Evolutionary conservation across 2,329 filamentous ascomycete species (phyloP), one percentile per base, ranked within the genome.

Genomic region (Hirsutella thompsonii): DNA sequence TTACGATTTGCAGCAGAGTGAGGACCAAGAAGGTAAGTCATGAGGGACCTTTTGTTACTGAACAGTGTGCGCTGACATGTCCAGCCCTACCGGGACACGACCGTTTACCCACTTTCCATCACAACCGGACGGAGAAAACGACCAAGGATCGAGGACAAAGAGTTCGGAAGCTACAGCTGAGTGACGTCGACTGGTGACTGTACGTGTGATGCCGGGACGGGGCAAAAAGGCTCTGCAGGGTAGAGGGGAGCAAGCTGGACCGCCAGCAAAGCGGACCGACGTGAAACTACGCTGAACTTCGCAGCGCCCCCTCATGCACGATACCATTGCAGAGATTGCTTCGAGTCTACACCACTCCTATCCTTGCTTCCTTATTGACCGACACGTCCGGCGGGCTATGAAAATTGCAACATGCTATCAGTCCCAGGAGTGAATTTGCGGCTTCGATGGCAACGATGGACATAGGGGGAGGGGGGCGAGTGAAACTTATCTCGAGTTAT

Each of bases 141-240:
- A 65, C 62, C 54, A 73, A 72, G 50, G 82, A 81, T 50, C 80
- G 83, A 42, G 76, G 82, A 44, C 88, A 94, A 60, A 82, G 89
- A 48, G 80, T 84, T 44, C 79, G 92, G 54, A 94, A 94, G 63
- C 70, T 98, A 45, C 90, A 96, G 59, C 75, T 96, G 44, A 94
- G 87, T 62, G 92, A 98, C 63, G 86, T 98, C 60, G 90, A 98
- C 62, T 98, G 92, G 92, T 95, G 90, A 53, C 6, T 26, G 23
- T 26, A 11, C 23, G 11, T n/a, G n/a, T 18, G 14, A 4, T 34
- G 11, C 30, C 6, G 32, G 13, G 10, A 14, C 4, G 11, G 29
- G 29, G n/a, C n/a, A 11, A 32, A 32, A 13, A 2, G 16, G 13
- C 13, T 14, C 13, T 14, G 29, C 29, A 32, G 16, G 16, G 29